Evolutionary conservation across 495 filamentous ascomycete genomes (phyloP), one percentile per base, ranked within the genome.

Genomic region (Trichoderma reesei): DNA sequence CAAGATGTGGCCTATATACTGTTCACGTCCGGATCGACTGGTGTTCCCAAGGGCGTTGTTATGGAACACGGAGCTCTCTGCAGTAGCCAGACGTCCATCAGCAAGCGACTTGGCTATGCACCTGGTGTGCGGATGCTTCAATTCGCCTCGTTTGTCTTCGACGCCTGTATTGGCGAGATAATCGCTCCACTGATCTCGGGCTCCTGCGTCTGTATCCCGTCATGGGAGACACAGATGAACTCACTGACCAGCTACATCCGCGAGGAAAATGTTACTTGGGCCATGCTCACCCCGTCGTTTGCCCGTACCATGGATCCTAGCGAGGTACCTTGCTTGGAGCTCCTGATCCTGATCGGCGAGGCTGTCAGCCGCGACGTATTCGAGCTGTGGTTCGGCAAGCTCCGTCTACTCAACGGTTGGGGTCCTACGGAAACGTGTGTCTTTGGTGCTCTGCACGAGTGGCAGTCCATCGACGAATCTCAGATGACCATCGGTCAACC

Each of bases 71-170:
- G 36, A 18, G 34, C 60, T 20, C 37, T 42, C 36, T 61, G 60
- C 36, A 61, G 37, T 13, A 42, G 60, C 8, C 60, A 61, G 16
- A 10, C 63, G 65, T 67, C 68, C 85, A 2, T 62, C 73, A 0
- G 78, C 80, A 1, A 67, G 67, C 20, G 69, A 72, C n/a, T 72
- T 83, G 3, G 78, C 78, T 0, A 61, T 63, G 0, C 66, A 84
- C 20, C 66, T 75, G 36, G 73, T 69, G 1, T 67, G 83, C 7
- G 73, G 68, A 2, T 86, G 9, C 77, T 91, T 67, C 88, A 91
- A 66, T 84, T 88, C 62, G 85, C 87, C 80, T 85, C 85, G 42
- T 88, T 85, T 68, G 84, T 84, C 1, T 88, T 88, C 44, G 89
- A 92, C 65, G 81, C 85, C 34, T 83, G 84, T 56, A 76, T 90